Percentiles rank a stretch among this genome's conserved stretches.
Evolutionary conservation across 148 eudicot species (phyloP).

Genomic region (Pharnaceum exiguum): DNA sequence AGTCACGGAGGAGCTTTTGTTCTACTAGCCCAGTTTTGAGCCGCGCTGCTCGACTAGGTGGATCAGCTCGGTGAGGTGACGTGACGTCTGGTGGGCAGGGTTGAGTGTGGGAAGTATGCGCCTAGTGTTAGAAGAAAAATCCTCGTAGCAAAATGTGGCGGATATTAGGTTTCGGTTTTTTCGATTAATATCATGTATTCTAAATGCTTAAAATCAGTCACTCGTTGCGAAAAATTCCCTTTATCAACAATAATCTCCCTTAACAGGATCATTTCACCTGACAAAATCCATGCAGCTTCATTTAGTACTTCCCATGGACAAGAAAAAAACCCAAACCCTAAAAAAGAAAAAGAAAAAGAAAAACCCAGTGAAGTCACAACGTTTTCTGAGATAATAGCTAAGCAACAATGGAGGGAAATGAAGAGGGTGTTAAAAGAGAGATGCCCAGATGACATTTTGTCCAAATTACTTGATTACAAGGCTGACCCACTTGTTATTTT

Average conservation of each 20-base stretch:
- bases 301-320: constrained; percentile 13
- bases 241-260: background rate
- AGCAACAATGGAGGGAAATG: constrained; percentile 25
- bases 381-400: constrained; percentile 30
- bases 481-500: constrained; percentile 26
- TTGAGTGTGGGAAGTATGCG: no score
- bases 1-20: no score
- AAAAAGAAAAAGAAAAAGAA: no score
- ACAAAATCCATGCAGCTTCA: background rate
- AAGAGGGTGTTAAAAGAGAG: constrained; percentile 13
- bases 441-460: constrained; percentile 23
- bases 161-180: no score
- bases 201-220: background rate
- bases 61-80: no score
- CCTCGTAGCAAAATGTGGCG: no score
- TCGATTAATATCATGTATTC: no score
- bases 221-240: background rate
- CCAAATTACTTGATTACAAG: constrained; percentile 24
- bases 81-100: no score
- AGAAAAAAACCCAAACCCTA: constrained; percentile 5
- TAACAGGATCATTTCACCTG: background rate
- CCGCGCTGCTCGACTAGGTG: no score
- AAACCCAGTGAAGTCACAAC: constrained; percentile 11
- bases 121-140: no score
- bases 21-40: no score